These are phyloP conservation scores for Spathaspora arborariae DNA, from an alignment of 805 yeast genomes.

Conservation along the genomic window DNA sequence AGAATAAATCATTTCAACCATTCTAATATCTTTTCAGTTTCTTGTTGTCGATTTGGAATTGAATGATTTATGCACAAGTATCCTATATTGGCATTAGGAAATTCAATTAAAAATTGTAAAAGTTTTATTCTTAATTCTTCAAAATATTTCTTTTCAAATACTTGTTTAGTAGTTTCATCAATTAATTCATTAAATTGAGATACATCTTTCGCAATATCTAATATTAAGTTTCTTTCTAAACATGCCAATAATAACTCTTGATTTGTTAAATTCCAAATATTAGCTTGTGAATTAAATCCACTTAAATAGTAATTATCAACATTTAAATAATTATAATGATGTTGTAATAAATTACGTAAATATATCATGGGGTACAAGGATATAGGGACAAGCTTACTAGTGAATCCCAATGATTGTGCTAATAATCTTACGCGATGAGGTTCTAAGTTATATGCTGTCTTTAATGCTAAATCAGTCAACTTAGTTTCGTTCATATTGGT, in stretches of 20 bases:
- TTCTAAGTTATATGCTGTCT: slow-evolving; percentile 48
- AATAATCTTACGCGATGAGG: slow-evolving; percentile 32
- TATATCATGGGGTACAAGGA: slow-evolving; percentile 34
- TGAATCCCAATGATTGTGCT: slow-evolving; percentile 33
- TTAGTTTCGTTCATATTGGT: slow-evolving; percentile 6
- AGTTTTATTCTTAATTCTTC: slow-evolving; percentile 34
- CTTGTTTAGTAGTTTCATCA: slow-evolving; percentile 10
- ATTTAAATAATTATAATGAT: slow-evolving; percentile 40
- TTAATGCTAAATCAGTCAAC: slow-evolving; percentile 24
- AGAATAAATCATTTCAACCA: slow-evolving; percentile 1
- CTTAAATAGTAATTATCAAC: slow-evolving; percentile 50
- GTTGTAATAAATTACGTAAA: slow-evolving; percentile 32
- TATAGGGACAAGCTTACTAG: slow-evolving; percentile 38
- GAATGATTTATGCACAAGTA: slow-evolving; percentile 27
- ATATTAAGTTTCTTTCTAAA: slow-evolving; percentile 52
- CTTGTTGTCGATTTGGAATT: neutral
- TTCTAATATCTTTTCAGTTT: slow-evolving; percentile 1
- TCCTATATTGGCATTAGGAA: slow-evolving; percentile 39
- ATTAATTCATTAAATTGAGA: slow-evolving; percentile 20
- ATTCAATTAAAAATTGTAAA: slow-evolving; percentile 37
- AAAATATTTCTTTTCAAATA: slow-evolving; percentile 12
- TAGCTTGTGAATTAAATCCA: slow-evolving; percentile 35
- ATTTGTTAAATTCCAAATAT: slow-evolving; percentile 42
- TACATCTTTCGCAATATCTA: slow-evolving; percentile 20
- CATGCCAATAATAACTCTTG: slow-evolving; percentile 54